Evolutionary conservation across 2,329 filamentous ascomycete species (phyloP).

Genomic region (Tolypocladium ophioglossoides): DNA sequence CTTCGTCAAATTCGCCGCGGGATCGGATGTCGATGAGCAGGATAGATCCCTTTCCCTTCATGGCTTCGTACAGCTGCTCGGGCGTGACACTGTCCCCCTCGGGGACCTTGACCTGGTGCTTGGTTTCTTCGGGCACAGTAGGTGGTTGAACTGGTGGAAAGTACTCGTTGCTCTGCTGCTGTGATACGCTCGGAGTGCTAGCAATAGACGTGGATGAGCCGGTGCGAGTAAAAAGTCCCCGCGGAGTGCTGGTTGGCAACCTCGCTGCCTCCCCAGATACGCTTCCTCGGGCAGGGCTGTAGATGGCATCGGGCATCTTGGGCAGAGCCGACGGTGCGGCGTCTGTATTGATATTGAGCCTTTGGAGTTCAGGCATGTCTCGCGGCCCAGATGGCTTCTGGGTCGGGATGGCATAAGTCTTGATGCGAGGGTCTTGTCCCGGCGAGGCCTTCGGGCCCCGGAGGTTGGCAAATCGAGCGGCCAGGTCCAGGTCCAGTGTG

Average conservation of each 20-base stretch:
- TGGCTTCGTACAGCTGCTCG: constrained; percentile 59
- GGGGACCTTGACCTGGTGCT: constrained; percentile 36
- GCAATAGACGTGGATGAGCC: constrained; percentile 36
- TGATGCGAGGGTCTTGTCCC: constrained; percentile 42
- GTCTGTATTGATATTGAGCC: constrained; percentile 36
- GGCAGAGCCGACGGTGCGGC: constrained; percentile 49
- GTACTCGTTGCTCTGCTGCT: constrained; percentile 21
- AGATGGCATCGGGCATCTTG: constrained; percentile 64
- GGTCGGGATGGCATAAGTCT: constrained; percentile 34
- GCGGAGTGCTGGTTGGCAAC: constrained; percentile 53
- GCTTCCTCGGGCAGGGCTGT: constrained; percentile 66
- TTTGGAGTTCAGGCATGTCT: constrained; percentile 36
- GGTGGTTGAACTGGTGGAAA: constrained; percentile 17
- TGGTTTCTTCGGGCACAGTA: constrained; percentile 26
- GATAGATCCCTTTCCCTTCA: constrained; percentile 49
- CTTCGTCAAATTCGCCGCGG: constrained; percentile 72
- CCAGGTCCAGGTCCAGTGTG: constrained; percentile 43
- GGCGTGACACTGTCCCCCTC: constrained; percentile 50
- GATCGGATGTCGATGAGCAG: constrained; percentile 78
- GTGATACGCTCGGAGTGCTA: constrained; percentile 15
- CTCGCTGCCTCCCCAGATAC: constrained; percentile 54
- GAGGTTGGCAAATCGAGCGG: constrained; percentile 46
- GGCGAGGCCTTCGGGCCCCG: constrained; percentile 30
- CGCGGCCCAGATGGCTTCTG: constrained; percentile 35
- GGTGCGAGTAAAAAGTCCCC: constrained; percentile 51